Base-by-base conservation (phyloP, 495 filamentous ascomycete species). In the Pseudoneurospora amorphoporcata region DNA sequence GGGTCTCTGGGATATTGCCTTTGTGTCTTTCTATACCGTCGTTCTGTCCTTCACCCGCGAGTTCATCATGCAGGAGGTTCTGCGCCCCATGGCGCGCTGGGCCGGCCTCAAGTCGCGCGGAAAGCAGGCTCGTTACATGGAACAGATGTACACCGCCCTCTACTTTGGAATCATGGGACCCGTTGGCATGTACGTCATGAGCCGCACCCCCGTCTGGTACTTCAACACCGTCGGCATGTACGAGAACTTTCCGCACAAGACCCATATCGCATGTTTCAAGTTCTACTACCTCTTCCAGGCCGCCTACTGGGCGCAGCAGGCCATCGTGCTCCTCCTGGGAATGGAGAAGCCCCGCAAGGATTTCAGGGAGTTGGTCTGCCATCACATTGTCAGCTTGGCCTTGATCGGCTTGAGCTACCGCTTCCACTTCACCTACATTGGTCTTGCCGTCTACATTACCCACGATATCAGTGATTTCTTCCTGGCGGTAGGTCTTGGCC, bases 341-440 rank as follows among this genome's bases (percentile, higher is more conserved):
- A 87, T 98, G 82, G 95, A 99, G 87, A 96, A 97, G 85, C 95
- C 92, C 35, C 86, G 95, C 14, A 98, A 98, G 84, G 95, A 99
- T 79, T 98, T 94, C 81, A 94, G 92, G 83, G 95, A 98, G 85
- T 87, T 99, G 69, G 93, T 98, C 39, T 90, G 90, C 65, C 95
- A 99, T 79, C 95, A 99, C 79, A 91, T 98, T 74, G 92, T 98
- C 76, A 96, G 93, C 12, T 80, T 99, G 71, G 85, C 90, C n/a
- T 86, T 99, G 71, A 98, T 99, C 73, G 89, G 83, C 39, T 81
- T 94, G 79, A 96, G 92, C 84, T 99, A 99, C 81, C 91, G 94
- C 39, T 99, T 97, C 85, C 96, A 99, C 81, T 99, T 99, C 81
- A 95, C 95, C 9, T 94, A 96, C 81, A 96, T 99, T 84, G 95